Conservation (phyloP, 2,329 filamentous ascomycete species). For the Arthrobotrys iridis region DNA sequence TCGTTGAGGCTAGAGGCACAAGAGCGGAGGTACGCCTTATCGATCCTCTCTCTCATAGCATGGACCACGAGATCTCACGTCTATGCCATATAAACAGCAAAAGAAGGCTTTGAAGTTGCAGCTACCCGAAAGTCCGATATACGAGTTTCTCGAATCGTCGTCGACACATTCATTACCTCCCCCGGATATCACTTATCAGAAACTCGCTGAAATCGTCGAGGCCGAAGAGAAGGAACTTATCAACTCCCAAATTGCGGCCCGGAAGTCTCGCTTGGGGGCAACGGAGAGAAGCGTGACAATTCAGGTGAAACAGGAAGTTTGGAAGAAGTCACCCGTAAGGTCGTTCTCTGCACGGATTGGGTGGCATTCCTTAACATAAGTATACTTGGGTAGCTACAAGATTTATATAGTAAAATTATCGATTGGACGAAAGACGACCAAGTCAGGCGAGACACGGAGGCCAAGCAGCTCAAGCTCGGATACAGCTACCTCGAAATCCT, state of each 20-base stretch:
- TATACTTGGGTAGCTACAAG: constrained; percentile 69
- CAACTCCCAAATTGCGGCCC: constrained; percentile 87
- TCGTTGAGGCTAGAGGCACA: constrained; percentile 51
- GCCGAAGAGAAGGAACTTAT: constrained; percentile 87
- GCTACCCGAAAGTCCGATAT: constrained; percentile 82
- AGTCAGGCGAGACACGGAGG: constrained; percentile 82
- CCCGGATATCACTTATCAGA: constrained; percentile 81
- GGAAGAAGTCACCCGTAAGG: constrained; percentile 63
- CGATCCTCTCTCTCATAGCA: background rate
- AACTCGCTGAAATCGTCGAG: constrained; percentile 84
- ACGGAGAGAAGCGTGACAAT: constrained; percentile 82
- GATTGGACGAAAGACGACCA: constrained; percentile 92
- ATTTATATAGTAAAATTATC: constrained; percentile 82
- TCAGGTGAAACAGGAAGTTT: constrained; percentile 88
- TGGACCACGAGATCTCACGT: constrained; percentile 3
- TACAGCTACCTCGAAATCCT: constrained; percentile 80
- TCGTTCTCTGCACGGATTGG: background rate
- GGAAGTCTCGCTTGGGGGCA: constrained; percentile 86
- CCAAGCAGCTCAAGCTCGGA: constrained; percentile 83
- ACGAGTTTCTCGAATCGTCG: constrained; percentile 82
- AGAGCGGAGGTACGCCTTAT: constrained; percentile 27
- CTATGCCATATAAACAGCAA: constrained; percentile 22
- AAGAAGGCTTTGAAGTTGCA: constrained; percentile 73
- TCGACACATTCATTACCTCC: constrained; percentile 68
- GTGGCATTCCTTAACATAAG: background rate